Base-by-base conservation (phyloP, 202 grass and related monocot species). In the Dendrocalamus latiflorus region DNA sequence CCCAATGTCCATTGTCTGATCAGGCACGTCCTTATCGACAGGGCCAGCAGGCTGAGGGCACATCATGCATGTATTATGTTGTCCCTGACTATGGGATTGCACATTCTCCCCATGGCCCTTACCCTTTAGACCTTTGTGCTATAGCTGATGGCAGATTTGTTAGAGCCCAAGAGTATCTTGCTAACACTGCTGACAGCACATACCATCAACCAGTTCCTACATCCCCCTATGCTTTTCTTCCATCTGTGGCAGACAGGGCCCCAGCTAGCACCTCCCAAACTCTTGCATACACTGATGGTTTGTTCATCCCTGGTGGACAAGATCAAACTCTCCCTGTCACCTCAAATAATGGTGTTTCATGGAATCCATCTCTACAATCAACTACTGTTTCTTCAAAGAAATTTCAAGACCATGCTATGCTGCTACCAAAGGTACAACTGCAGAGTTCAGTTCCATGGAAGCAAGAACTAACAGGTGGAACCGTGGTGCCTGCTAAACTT, bases 1-100 rank as follows among this genome's bases (percentile, higher is more conserved):
- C 39, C 26, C 43, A 20, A 25, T 83, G 65, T 62, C 65, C 36
- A 49, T 41, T 63, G 49, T 57, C 68, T 61, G 71, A 86, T 77
- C 13, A 50, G n/a, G 30, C 21, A 53, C 65, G 7, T 12, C 48
- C 60, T 77, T 15, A 61, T 82, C 30, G 43, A 34, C 83, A 93
- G 91, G 85, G 70, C 42, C 69, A 77, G 16, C 70, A 84, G 47
- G 69, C 36, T 68, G 79, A 88, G 83, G 80, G 83, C 79, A 54
- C 67, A 70, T 44, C 78, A 61, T 88, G 43, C 77, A 30, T 88
- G 47, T 90, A 84, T 90, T 93, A 90, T 86, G 86, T 74, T 76
- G 24, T 80, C 53, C 91, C 88, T 50, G 68, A 65, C 43, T 88
- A 90, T 64, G 88, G 85, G 51, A 62, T 67, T 72, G 6, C 70